Evolutionary conservation across 2,329 filamentous ascomycete genomes (phyloP).

Genomic region (Arthrinium puccinioides): DNA sequence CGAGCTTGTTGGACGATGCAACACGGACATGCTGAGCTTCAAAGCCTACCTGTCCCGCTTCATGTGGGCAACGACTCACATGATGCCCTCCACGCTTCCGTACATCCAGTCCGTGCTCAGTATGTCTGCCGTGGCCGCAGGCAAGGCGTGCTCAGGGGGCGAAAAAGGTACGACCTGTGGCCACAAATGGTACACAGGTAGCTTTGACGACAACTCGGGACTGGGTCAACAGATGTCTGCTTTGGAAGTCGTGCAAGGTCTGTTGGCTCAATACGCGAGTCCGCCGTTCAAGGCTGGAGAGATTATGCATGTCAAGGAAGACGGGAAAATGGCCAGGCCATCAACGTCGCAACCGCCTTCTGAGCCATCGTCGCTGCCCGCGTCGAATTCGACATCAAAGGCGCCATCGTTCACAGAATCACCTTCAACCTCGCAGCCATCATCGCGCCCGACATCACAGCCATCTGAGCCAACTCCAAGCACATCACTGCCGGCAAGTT

Average conservation of each 20-base stretch:
- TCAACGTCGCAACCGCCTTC: no score
- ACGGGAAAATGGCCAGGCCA: no score
- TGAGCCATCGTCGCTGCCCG: no score
- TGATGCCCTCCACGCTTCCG: constrained; percentile 46
- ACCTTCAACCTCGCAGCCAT: no score
- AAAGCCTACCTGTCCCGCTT: constrained; percentile 62
- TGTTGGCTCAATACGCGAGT: constrained; percentile 36
- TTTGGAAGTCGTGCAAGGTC: constrained; percentile 54
- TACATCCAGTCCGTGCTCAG: constrained; percentile 41
- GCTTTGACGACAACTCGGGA: constrained; percentile 46
- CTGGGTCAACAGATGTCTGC: constrained; percentile 60
- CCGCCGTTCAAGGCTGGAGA: constrained; percentile 40
- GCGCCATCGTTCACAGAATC: no score
- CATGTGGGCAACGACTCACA: constrained; percentile 50
- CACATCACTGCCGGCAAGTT: no score
- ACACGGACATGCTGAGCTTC: constrained; percentile 58
- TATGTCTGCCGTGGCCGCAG: constrained; percentile 48
- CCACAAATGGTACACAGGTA: constrained; percentile 54
- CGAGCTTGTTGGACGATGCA: constrained; percentile 49
- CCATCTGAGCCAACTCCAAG: no score
- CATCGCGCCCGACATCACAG: no score
- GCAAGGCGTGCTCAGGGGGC: constrained; percentile 49
- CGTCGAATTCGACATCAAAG: no score
- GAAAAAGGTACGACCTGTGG: constrained; percentile 46
- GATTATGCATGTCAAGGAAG: constrained; percentile 36